A percentile compares a stretch with the other conserved stretches of the same genome.
These are phyloP conservation scores for Candida krabiensis DNA, from an alignment of 805 yeast species.

Conservation along the genomic window DNA sequence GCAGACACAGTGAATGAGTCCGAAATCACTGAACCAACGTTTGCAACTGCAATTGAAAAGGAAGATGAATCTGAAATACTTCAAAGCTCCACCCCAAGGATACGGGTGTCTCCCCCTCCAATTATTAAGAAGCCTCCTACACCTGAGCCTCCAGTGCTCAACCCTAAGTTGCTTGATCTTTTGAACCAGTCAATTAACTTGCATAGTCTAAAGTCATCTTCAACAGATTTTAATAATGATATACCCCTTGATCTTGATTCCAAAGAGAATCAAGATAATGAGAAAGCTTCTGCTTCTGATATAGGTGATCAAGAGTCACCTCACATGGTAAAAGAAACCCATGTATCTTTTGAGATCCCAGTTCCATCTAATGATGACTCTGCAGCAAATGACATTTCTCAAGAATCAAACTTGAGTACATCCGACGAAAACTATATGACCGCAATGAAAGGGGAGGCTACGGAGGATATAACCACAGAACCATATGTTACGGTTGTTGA, in stretches of 20 bases:
- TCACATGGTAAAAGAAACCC: neutral
- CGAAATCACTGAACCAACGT: too few relatives aligned
- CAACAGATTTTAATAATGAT: too few relatives aligned
- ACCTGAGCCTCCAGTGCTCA: constrained; percentile 29
- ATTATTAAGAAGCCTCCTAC: constrained; percentile 16
- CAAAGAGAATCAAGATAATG: too few relatives aligned
- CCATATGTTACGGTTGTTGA: neutral
- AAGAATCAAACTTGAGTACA: neutral
- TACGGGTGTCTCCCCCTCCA: too few relatives aligned
- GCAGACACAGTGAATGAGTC: too few relatives aligned
- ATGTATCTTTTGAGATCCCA: neutral
- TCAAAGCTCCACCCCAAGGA: too few relatives aligned
- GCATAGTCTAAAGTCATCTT: constrained; percentile 17
- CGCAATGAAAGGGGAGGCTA: neutral
- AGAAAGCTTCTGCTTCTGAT: too few relatives aligned
- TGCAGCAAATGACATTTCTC: neutral
- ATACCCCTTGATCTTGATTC: too few relatives aligned
- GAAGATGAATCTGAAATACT: too few relatives aligned
- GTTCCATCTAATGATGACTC: neutral
- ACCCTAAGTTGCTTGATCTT: constrained; percentile 20
- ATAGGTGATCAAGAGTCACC: neutral
- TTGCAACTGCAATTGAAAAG: too few relatives aligned
- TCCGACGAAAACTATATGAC: neutral
- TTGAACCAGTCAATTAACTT: constrained; percentile 19
- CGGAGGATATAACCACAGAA: neutral